Conservation (phyloP, 1,139 yeast genomes). For the Blastobotrys capitulatus region DNA sequence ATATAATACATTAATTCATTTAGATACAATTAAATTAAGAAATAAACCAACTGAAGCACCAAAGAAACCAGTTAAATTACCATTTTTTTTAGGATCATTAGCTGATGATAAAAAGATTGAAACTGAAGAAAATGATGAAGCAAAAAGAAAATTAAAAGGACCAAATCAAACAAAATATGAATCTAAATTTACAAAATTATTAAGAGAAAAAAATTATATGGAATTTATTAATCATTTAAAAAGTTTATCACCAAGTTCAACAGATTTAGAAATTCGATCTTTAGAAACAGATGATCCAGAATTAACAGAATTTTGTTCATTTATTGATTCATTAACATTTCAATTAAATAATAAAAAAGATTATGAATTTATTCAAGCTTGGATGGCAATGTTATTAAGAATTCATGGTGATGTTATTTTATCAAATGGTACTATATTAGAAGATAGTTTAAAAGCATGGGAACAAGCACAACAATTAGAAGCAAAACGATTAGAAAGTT, state of each 20-base stretch:
- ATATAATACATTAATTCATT: constrained; percentile 68
- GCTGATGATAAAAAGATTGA: constrained; percentile 27
- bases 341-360: constrained; percentile 57
- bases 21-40: constrained; percentile 79
- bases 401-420: constrained; percentile 81
- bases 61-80: constrained; percentile 78
- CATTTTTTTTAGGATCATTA: constrained; percentile 63
- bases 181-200: constrained; percentile 62
- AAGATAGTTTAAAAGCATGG: constrained; percentile 46
- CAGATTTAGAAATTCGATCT: constrained; percentile 85
- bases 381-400: constrained; percentile 67
- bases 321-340: constrained; percentile 57
- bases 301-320: constrained; percentile 55
- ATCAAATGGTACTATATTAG: constrained; percentile 20
- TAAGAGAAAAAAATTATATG: constrained; percentile 49
- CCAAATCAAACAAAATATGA: constrained; percentile 41
- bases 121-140: constrained; percentile 12
- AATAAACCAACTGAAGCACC: constrained; percentile 89
- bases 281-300: constrained; percentile 54
- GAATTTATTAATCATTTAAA: constrained; percentile 53
- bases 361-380: constrained; percentile 70
- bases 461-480: constrained; percentile 40
- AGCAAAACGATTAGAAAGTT: constrained; percentile 52
- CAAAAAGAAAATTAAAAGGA: constrained; percentile 49
- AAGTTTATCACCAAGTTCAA: constrained; percentile 66